phyloP scores from a whole-genome alignment of 306 rosid species.

The Glycine soja region DNA sequence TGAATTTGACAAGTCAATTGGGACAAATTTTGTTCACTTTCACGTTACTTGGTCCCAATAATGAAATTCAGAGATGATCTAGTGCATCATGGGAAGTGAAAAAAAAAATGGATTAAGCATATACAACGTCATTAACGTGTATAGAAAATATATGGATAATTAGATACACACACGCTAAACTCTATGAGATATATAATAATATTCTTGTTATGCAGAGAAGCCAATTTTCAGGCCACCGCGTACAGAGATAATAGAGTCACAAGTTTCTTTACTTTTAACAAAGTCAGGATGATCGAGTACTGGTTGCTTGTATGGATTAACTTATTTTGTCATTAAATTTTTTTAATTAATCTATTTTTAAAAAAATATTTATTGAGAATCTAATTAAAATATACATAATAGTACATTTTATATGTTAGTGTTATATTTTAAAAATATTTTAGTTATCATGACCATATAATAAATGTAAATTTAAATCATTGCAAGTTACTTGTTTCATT shows the following conservation, averaged over 20 bases:
- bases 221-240: neutral
- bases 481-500: no score
- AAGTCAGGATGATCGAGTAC: neutral
- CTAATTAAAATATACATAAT: neutral
- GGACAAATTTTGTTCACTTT: constrained; percentile 7
- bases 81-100: neutral
- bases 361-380: no score
- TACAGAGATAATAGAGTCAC: neutral
- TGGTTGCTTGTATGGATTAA: neutral
- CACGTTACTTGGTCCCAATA: neutral
- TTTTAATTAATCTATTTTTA: no score
- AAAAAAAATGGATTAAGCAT: no score
- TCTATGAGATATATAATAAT: neutral
- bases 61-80: neutral
- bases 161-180: constrained; percentile 8
- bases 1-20: constrained; percentile 24
- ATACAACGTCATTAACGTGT: no score
- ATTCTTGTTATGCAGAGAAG: neutral
- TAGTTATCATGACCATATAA: no score
- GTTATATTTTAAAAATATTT: no score
- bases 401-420: no score
- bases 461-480: no score
- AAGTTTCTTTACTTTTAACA: neutral
- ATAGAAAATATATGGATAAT: neutral
- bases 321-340: neutral